A percentile compares a stretch with the other conserved stretches of the same genome.
Evolutionary conservation across 495 filamentous ascomycete genomes (phyloP).

Genomic region (Neurospora sublineolata): DNA sequence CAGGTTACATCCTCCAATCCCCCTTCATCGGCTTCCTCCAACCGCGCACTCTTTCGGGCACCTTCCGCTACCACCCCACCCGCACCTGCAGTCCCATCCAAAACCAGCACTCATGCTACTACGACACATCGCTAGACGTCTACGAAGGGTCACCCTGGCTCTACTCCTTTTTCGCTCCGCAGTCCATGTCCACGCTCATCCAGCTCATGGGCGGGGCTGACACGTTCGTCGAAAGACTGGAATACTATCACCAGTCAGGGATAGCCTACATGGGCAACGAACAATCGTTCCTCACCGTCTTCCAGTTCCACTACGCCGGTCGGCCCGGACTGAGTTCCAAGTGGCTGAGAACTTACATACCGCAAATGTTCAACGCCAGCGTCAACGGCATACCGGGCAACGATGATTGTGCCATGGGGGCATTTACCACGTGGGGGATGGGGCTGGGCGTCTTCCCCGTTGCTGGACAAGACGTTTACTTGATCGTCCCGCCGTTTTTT

Average conservation of each 20-base stretch:
- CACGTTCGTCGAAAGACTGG: conserved; percentile 46
- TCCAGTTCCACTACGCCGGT: conserved; percentile 63
- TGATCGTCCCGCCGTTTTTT: conserved; percentile 58
- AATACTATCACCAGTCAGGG: conserved; percentile 47
- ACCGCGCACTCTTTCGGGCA: conserved; percentile 49
- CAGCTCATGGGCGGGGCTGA: conserved; percentile 45
- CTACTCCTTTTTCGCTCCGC: conserved; percentile 61
- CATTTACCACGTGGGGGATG: conserved; percentile 57
- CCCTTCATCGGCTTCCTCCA: conserved; percentile 59
- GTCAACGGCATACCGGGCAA: conserved; percentile 59
- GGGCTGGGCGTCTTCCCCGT: conserved; percentile 60
- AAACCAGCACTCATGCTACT: conserved; percentile 36
- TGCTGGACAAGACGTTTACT: conserved; percentile 62
- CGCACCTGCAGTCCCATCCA: conserved; percentile 47
- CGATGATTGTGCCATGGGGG: conserved; percentile 68
- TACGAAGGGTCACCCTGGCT: conserved; percentile 65
- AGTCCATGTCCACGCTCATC: conserved; percentile 55
- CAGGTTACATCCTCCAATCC: conserved; percentile 16
- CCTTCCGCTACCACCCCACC: conserved; percentile 56
- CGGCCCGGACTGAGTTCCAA: conserved; percentile 51
- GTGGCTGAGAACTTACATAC: conserved; percentile 55
- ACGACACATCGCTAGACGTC: conserved; percentile 51
- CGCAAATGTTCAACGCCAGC: conserved; percentile 50
- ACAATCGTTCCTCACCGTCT: conserved; percentile 58
- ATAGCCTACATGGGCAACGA: conserved; percentile 66